These are phyloP conservation scores for Metroxylon sagu DNA, from an alignment of 176 grass and related monocot genomes.

Conservation along the genomic window DNA sequence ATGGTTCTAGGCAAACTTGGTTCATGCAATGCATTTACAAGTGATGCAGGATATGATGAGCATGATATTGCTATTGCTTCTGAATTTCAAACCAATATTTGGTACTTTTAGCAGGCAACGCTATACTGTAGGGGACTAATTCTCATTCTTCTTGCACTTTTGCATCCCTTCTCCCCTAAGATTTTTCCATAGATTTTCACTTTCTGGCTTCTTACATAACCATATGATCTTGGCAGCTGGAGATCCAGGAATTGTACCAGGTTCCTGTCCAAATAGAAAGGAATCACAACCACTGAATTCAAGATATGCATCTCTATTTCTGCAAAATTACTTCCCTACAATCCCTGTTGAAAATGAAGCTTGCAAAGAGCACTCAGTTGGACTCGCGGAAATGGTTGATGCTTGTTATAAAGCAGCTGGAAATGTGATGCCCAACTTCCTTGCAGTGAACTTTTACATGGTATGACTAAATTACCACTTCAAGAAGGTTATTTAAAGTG, in stretches of 20 bases:
- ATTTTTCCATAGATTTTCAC: too few relatives aligned
- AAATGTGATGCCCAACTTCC: slow-evolving; percentile 81
- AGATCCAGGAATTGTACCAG: slow-evolving; percentile 71
- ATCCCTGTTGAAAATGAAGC: slow-evolving; percentile 75
- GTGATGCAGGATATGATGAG: too few relatives aligned
- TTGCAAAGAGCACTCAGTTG: slow-evolving; percentile 87
- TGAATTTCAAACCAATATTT: too few relatives aligned
- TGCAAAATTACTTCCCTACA: slow-evolving; percentile 91
- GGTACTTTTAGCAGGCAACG: too few relatives aligned
- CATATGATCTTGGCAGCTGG: slow-evolving; percentile 54
- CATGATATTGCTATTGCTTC: too few relatives aligned
- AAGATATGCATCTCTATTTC: slow-evolving; percentile 69
- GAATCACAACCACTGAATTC: slow-evolving; percentile 85
- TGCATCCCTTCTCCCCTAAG: too few relatives aligned
- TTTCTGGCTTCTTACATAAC: neutral
- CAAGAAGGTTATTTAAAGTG: neutral
- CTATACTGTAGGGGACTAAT: too few relatives aligned
- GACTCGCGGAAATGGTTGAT: slow-evolving; percentile 78
- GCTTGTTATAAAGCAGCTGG: slow-evolving; percentile 78
- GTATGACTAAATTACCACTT: slow-evolving; percentile 26
- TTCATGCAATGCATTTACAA: too few relatives aligned
- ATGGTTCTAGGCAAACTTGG: too few relatives aligned
- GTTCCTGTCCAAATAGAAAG: slow-evolving; percentile 84
- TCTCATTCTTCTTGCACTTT: too few relatives aligned
- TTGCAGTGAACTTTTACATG: slow-evolving; percentile 98